Base-by-base conservation (phyloP, 2,329 filamentous ascomycete species). In the Cladosporium sp. region DNA sequence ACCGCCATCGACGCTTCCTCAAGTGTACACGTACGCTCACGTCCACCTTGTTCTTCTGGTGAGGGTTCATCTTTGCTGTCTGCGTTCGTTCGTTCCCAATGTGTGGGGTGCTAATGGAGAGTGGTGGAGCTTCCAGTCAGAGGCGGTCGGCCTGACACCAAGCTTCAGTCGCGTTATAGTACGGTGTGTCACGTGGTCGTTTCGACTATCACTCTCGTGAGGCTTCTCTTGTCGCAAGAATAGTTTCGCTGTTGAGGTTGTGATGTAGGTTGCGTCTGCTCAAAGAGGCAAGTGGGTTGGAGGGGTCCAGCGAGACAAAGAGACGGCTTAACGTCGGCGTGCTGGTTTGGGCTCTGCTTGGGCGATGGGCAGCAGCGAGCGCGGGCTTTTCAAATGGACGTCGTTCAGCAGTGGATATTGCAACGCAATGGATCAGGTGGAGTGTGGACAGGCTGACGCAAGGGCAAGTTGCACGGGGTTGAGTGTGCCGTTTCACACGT, bases 41-140 rank as follows among this genome's bases (percentile, higher is more conserved):
- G 82, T 99, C 95, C 76, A 98, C 87, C 86, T 99, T 98, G 86
- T 97, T 97, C 87, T 96, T 93, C 86, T 97, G 92, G 80, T 93
- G 92, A 74, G 94, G 94, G 80, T 97, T 97, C 92, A 98, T 96
- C 71, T 52, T 65, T 32, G 44, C 64, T 55, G 64, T 41, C 28
- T 21, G 38, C 12, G 21, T 15, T 28, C 32, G 41, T 32, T 30
- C 36, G 34, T n/a, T 64, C 28, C 32, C 30, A 26, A 61, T 21
- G 28, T 30, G 57, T 52, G 30, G 30, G 12, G 24, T 52, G 28
- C 30, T 47, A 24, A 18, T 52, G 8, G 47, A 38, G 44, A 18
- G 32, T 51, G 41, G 41, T 52, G 59, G 41, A 26, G 55, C 55
- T 58, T 58, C 47, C 44, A 51, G 59, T 52, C 32, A 26, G 15